Evolutionary conservation across 768 basidiomycete species (phyloP), one percentile per base, ranked within the genome.

Genomic region (Lactarius akahatsu): DNA sequence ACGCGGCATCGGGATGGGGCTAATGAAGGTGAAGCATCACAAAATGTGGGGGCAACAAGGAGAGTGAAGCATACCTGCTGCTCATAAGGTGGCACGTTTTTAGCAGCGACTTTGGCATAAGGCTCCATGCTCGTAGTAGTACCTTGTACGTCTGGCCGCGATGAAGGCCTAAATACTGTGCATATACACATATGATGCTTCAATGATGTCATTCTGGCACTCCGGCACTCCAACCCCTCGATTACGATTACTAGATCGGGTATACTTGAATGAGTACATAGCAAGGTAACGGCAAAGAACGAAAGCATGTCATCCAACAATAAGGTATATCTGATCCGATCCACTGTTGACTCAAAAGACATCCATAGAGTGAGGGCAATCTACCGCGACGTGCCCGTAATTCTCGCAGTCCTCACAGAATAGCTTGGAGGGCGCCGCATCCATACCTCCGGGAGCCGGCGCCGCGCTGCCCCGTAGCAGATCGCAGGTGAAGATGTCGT

Each of bases 321-420:
- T 58, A 38, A 59, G 43, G 54, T 61, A 60, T 67, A 67, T 63
- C 41, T 32, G 28, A 45, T 57, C 47, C 45, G 16, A 34, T 58
- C 36, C 41, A 50, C 40, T 30, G 30, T 32, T 28, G 58, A 62
- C 50, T 70, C 55, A 69, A 78, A 95, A 96, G 64, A 95, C 90
- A 77, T 96, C 94, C 75, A 88, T 76, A 13, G 92, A 92, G 75
- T 93, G 86, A 47, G 92, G 92, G 73, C 94, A 96, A 67, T 93
- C 84, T 41, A 82, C 83, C 6, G 92, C 85, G 43, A 80, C 73
- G 74, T 95, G 93, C 9, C 92, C 93, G 60, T 83, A 81, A 64
- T 84, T 84, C 78, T 94, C 94, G 73, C 94, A 95, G 70, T 95
- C 92, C 61, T 88, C 89, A 74, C 94, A 95, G 73, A 84, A 90